Conservation (phyloP, 306 rosid genomes). For the Acacia crassicarpa region DNA sequence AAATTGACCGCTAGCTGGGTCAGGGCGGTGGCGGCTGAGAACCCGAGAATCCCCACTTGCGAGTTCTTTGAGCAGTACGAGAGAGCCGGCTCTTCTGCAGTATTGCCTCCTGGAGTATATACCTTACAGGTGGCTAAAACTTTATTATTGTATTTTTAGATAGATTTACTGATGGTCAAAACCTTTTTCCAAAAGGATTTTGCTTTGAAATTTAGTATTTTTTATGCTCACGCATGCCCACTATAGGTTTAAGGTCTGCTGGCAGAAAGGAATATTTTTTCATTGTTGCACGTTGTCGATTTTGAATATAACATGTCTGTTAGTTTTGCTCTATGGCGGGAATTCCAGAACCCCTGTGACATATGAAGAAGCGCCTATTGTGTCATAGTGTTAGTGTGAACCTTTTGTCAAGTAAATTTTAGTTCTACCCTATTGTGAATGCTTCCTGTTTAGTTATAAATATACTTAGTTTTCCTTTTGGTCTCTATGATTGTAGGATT, state of each 20-base stretch:
- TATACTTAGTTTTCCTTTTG: neutral
- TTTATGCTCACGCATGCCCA: neutral
- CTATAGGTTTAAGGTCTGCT: neutral
- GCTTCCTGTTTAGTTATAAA: neutral
- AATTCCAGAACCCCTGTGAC: neutral
- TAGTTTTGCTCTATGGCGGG: neutral
- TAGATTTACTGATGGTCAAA: neutral
- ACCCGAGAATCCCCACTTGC: constrained; percentile 52
- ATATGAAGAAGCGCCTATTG: neutral
- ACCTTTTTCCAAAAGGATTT: neutral
- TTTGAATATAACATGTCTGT: neutral
- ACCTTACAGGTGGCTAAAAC: constrained; percentile 66
- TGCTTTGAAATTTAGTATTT: neutral
- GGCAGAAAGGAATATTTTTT: neutral
- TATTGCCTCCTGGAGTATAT: constrained; percentile 85
- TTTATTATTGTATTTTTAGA: neutral
- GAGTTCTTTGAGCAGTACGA: constrained; percentile 86
- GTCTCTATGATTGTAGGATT: constrained; percentile 50
- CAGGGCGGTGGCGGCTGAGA: constrained; percentile 69
- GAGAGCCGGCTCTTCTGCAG: constrained; percentile 63
- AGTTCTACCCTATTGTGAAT: neutral
- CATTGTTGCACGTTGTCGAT: neutral
- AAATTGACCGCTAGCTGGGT: constrained; percentile 91
- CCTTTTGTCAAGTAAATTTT: neutral
- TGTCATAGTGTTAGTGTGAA: neutral